Conservation (phyloP, 1,139 yeast genomes). For the Candida mesenterica region DNA sequence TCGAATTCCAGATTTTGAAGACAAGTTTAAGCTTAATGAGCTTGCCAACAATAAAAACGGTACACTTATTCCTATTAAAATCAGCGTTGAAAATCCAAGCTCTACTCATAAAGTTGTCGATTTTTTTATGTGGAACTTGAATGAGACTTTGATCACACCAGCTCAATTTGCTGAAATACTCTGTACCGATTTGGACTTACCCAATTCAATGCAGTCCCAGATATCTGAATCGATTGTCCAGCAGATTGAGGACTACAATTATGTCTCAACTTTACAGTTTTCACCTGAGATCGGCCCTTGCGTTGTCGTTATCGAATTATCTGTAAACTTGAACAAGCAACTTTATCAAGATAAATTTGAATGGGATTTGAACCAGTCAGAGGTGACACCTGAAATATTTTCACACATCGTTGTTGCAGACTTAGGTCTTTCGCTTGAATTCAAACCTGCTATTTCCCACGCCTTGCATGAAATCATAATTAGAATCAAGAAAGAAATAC, state of each 20-base stretch:
- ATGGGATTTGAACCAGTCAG: slow-evolving; percentile 78
- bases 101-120: slow-evolving; percentile 65
- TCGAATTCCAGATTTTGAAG: slow-evolving; percentile 24
- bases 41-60: slow-evolving; percentile 33
- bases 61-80: slow-evolving; percentile 72
- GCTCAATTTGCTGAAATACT: slow-evolving; percentile 78
- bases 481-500: slow-evolving; percentile 75
- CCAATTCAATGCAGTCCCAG: slow-evolving; percentile 58
- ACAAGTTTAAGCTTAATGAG: slow-evolving; percentile 25
- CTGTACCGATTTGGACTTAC: slow-evolving; percentile 81
- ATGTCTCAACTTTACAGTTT: slow-evolving; percentile 57
- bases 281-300: slow-evolving; percentile 58
- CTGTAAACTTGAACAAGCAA: slow-evolving; percentile 80
- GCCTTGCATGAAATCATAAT: slow-evolving; percentile 79
- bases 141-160: slow-evolving; percentile 77
- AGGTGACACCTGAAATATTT: slow-evolving; percentile 77
- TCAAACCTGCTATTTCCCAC: slow-evolving; percentile 86
- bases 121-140: slow-evolving; percentile 85
- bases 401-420: slow-evolving; percentile 82
- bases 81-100: slow-evolving; percentile 69
- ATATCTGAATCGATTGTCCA: slow-evolving; percentile 71
- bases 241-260: slow-evolving; percentile 71
- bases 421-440: slow-evolving; percentile 80
- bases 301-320: slow-evolving; percentile 77
- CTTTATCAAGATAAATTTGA: slow-evolving; percentile 91